Conservation (phyloP, 768 basidiomycete species). For the Tricholoma saponaceum region DNA sequence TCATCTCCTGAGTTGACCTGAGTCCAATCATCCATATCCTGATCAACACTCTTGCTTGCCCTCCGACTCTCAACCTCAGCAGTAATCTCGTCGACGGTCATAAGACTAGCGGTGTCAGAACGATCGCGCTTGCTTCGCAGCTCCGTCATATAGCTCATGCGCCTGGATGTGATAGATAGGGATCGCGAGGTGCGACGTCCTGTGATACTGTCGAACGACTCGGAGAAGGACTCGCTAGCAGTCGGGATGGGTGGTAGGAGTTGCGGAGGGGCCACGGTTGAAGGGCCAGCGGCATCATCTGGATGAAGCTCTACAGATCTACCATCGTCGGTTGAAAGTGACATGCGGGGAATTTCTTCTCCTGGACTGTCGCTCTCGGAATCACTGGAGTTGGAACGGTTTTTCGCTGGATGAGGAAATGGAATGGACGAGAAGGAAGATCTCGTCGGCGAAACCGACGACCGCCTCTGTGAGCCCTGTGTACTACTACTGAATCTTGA, state of each 20-base stretch:
- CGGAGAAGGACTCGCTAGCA: conserved; percentile 74
- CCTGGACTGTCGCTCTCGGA: conserved; percentile 11
- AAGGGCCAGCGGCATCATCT: conserved; percentile 29
- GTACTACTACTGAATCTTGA: conserved; percentile 66
- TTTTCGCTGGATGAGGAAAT: conserved; percentile 37
- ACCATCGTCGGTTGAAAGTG: conserved; percentile 72
- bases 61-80: conserved; percentile 83
- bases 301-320: conserved; percentile 57
- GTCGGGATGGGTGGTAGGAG: conserved; percentile 76
- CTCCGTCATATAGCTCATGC: conserved; percentile 81
- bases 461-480: conserved; percentile 41
- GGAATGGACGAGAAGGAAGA: conserved; percentile 46
- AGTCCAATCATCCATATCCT: conserved; percentile 68
- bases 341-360: conserved; percentile 67
- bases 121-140: conserved; percentile 77
- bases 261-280: conserved; percentile 39
- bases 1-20: conserved; percentile 55
- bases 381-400: conserved; percentile 21
- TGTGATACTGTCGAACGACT: conserved; percentile 63
- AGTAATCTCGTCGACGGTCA: conserved; percentile 98
- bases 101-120: conserved; percentile 84
- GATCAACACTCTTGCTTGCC: conserved; percentile 44
- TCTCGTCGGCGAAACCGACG: conserved; percentile 40
- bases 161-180: conserved; percentile 50
- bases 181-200: conserved; percentile 26